Conservation (phyloP, 2,329 filamentous ascomycete species). For the Cadophora luteo-olivacea region DNA sequence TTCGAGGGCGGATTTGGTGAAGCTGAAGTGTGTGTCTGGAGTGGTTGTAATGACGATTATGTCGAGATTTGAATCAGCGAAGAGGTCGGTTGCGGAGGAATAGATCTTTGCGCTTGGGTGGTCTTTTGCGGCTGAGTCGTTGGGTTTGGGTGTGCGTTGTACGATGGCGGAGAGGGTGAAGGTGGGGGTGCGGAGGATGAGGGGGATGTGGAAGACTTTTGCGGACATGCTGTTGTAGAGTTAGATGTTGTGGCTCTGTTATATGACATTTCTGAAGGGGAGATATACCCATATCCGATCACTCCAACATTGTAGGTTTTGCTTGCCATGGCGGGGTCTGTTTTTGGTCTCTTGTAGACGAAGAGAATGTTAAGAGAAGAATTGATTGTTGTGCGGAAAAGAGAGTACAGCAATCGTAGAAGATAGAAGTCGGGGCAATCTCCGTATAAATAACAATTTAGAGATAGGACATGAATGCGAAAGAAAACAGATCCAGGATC, state of each 20-base stretch:
- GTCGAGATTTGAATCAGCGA: conserved; percentile 70
- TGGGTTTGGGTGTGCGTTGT: conserved; percentile 70
- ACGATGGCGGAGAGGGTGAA: conserved; percentile 77
- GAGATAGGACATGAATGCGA: background rate
- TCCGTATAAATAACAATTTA: background rate
- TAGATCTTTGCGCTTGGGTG: conserved; percentile 70
- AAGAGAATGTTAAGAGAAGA: background rate
- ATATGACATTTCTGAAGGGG: background rate
- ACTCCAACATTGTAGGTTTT: conserved; percentile 62
- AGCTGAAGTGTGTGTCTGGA: conserved; percentile 72
- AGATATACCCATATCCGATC: conserved; percentile 58
- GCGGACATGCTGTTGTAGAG: conserved; percentile 58
- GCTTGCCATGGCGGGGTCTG: conserved; percentile 34
- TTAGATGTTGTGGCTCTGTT: conserved; percentile 21
- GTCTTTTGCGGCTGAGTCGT: conserved; percentile 72
- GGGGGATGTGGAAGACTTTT: conserved; percentile 86
- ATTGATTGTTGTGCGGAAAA: background rate
- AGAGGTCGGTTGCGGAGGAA: conserved; percentile 64
- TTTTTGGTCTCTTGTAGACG: background rate
- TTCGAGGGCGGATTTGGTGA: conserved; percentile 69
- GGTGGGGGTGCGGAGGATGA: conserved; percentile 68
- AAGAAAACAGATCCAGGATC: background rate
- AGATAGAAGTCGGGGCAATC: background rate
- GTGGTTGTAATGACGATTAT: conserved; percentile 75
- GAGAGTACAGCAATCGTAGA: background rate